Conservation (phyloP, 805 yeast genomes). For the Candida xyloterini region DNA sequence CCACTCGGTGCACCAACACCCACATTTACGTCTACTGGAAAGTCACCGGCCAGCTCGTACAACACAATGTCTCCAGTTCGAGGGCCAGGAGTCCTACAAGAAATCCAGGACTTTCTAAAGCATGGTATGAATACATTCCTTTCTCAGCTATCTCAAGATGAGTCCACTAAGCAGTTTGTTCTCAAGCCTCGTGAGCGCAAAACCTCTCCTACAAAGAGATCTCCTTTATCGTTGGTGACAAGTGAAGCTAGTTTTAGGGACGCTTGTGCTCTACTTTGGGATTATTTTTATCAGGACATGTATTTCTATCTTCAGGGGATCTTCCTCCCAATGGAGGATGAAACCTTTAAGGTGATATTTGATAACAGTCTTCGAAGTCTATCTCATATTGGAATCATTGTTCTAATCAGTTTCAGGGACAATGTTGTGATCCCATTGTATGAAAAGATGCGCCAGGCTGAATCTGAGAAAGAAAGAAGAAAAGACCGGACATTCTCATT, state of each 20-base stretch:
- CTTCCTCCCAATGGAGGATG: constrained; percentile 56
- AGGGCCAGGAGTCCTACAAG: constrained; percentile 39
- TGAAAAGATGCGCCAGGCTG: constrained; percentile 38
- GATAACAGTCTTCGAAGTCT: constrained; percentile 1
- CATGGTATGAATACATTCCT: constrained; percentile 36
- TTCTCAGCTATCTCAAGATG: constrained; percentile 28
- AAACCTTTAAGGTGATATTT: constrained; percentile 13
- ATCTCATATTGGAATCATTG: constrained; percentile 36
- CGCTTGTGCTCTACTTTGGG: constrained; percentile 52
- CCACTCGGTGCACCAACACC: constrained; percentile 27
- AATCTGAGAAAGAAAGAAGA: constrained; percentile 21
- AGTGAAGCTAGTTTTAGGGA: constrained; percentile 25
- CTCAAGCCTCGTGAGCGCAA: constrained; percentile 20
- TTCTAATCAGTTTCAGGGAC: constrained; percentile 50
- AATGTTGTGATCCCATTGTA: constrained; percentile 51
- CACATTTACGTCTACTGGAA: constrained; percentile 15
- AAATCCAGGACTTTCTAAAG: constrained; percentile 43
- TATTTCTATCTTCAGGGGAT: constrained; percentile 59
- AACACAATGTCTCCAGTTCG: constrained; percentile 18
- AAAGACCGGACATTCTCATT: constrained; percentile 15
- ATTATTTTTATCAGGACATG: constrained; percentile 50
- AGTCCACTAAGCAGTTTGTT: constrained; percentile 28
- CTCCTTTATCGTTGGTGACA: constrained; percentile 28
- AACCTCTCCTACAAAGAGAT: constrained; percentile 20
- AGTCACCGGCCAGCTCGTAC: constrained; percentile 21